Conservation (phyloP, 1,284 basidiomycete genomes). For the Malassezia equina region DNA sequence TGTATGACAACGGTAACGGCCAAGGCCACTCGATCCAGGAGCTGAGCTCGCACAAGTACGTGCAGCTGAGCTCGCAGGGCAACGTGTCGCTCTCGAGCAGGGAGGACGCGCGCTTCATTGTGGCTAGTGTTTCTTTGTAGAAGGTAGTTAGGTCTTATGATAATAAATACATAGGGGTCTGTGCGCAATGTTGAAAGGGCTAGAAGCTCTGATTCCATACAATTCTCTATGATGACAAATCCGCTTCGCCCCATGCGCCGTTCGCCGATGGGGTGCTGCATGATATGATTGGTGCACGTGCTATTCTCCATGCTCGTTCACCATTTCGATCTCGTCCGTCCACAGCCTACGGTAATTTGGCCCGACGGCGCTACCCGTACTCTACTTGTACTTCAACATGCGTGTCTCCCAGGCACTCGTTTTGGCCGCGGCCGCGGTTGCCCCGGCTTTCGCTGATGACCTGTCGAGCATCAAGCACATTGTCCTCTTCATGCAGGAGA, state of each 20-base stretch:
- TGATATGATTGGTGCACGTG: conserved; percentile 3
- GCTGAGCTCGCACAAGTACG: conserved; percentile 1
- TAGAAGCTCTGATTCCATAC: too few relatives aligned
- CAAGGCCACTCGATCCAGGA: conserved; percentile 1
- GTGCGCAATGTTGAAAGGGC: too few relatives aligned
- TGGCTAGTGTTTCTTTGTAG: background rate
- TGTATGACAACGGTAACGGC: conserved; percentile 4
- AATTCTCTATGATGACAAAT: too few relatives aligned
- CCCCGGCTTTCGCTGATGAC: background rate
- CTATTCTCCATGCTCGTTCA: background rate
- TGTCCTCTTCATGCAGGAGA: conserved; percentile 35
- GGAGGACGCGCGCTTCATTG: background rate
- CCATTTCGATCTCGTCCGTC: background rate
- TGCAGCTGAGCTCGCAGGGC: background rate
- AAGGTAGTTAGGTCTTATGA: too few relatives aligned
- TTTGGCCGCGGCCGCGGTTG: background rate
- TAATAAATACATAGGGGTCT: too few relatives aligned
- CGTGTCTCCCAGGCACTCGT: background rate
- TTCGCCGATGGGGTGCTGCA: too few relatives aligned
- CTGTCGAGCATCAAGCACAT: conserved; percentile 19
- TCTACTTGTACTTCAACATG: background rate
- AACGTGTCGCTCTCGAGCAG: background rate
- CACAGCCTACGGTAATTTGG: background rate
- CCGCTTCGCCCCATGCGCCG: too few relatives aligned
- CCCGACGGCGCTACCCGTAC: background rate